Conservation (phyloP, 345 rosid species). For the Euphorbia tirucalli region DNA sequence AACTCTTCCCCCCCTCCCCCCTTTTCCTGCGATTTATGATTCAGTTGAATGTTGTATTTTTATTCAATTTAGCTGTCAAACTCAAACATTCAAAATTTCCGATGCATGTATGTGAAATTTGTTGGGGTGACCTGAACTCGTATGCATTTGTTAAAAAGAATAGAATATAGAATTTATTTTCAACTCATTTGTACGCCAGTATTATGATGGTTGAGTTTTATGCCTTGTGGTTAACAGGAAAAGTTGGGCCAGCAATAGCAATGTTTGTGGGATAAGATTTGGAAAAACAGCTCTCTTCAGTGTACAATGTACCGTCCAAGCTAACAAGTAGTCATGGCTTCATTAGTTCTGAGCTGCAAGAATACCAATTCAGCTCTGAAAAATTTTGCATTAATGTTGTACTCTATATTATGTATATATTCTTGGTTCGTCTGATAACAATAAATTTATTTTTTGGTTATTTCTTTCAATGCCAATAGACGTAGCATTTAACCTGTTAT, state of each 20-base stretch:
- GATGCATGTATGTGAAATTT: no score
- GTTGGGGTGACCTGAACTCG: neutral
- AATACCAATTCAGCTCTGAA: neutral
- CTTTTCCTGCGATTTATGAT: neutral
- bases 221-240: slow-evolving; percentile 66
- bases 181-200: no score
- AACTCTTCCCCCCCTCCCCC: neutral
- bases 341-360: neutral
- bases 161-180: neutral
- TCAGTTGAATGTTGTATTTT: neutral
- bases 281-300: neutral
- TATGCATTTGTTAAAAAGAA: neutral
- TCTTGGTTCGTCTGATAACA: neutral
- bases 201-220: slow-evolving; percentile 9
- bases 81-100: no score
- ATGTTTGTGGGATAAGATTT: slow-evolving; percentile 3
- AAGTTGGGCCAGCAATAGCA: slow-evolving; percentile 69
- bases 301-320: neutral
- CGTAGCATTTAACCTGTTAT: no score
- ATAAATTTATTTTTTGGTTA: no score
- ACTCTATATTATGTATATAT: slow-evolving; percentile 13
- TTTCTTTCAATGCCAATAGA: no score
- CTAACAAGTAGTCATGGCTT: neutral
- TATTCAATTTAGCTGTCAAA: no score
- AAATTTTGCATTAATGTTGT: slow-evolving; percentile 8